Conservation (phyloP, 192 early-diverging fungal genomes). For the Linnemannia zychae region DNA sequence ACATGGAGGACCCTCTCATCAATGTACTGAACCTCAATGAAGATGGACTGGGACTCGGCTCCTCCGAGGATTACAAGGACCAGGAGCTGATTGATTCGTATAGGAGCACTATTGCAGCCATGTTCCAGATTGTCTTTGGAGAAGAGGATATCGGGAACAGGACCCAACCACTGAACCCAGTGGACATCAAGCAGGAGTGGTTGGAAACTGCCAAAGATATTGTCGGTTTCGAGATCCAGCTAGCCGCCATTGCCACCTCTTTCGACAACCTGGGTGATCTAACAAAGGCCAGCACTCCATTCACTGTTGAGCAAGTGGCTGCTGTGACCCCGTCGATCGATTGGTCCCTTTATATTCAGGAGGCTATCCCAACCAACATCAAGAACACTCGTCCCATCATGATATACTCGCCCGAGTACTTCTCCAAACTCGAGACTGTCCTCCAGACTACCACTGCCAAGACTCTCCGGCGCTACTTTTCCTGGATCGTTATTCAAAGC, state of each 20-base stretch:
- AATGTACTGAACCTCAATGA: constrained; percentile 6
- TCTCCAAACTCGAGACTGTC: constrained; percentile 27
- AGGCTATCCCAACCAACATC: constrained; percentile 24
- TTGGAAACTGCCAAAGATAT: constrained; percentile 50
- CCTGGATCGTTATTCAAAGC: constrained; percentile 58
- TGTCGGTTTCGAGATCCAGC: constrained; percentile 64
- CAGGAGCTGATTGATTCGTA: constrained; percentile 50
- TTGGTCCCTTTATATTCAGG: constrained; percentile 54
- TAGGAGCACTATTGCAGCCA: constrained; percentile 48
- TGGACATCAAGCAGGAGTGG: constrained; percentile 21
- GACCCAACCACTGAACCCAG: background rate
- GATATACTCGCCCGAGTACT: constrained; percentile 13
- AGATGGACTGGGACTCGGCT: constrained; percentile 12
- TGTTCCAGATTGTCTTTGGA: constrained; percentile 42
- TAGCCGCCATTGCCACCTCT: constrained; percentile 40
- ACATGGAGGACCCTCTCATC: background rate
- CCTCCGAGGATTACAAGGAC: constrained; percentile 63
- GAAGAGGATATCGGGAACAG: background rate
- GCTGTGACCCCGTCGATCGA: constrained; percentile 41
- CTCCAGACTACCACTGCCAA: constrained; percentile 16
- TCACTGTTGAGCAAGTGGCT: constrained; percentile 11
- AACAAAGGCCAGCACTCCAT: background rate
- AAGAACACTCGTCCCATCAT: constrained; percentile 37
- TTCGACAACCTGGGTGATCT: background rate
- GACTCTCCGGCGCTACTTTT: constrained; percentile 61